These are phyloP conservation scores for Angomonas ambiguus DNA, from an alignment of 208 protist genomes.

Conservation along the genomic window DNA sequence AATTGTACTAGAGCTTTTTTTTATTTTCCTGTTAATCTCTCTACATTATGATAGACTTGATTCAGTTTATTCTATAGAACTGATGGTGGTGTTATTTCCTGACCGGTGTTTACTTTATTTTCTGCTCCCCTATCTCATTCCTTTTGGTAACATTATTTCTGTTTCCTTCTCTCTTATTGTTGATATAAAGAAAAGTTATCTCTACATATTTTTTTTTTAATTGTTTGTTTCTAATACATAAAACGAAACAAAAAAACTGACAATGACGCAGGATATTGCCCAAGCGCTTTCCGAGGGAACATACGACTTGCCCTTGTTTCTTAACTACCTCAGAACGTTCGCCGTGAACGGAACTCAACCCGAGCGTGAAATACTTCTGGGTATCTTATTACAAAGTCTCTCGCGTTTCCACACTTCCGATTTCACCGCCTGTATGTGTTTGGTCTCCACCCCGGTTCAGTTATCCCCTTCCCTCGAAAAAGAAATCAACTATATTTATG, in stretches of 20 bases:
- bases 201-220: background rate
- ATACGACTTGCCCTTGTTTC: slow-evolving; percentile 80
- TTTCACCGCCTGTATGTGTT: slow-evolving; percentile 84
- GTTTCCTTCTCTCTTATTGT: background rate
- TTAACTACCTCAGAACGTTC: slow-evolving; percentile 74
- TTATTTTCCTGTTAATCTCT: background rate
- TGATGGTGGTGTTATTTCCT: no score
- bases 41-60: background rate
- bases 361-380: slow-evolving; percentile 71
- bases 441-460: slow-evolving; percentile 79
- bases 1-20: no score
- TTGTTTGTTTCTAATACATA: background rate
- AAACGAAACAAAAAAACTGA: background rate
- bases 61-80: background rate
- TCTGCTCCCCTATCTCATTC: background rate
- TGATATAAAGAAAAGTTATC: background rate
- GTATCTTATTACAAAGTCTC: slow-evolving; percentile 76
- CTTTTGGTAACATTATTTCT: no score
- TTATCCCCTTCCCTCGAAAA: slow-evolving; percentile 67
- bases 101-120: no score
- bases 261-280: slow-evolving; percentile 30
- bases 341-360: slow-evolving; percentile 56
- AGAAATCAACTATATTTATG: slow-evolving; percentile 79
- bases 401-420: slow-evolving; percentile 82
- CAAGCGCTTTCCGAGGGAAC: slow-evolving; percentile 75